Base-by-base conservation (phyloP, 306 rosid genomes). In the Malus orientalis region DNA sequence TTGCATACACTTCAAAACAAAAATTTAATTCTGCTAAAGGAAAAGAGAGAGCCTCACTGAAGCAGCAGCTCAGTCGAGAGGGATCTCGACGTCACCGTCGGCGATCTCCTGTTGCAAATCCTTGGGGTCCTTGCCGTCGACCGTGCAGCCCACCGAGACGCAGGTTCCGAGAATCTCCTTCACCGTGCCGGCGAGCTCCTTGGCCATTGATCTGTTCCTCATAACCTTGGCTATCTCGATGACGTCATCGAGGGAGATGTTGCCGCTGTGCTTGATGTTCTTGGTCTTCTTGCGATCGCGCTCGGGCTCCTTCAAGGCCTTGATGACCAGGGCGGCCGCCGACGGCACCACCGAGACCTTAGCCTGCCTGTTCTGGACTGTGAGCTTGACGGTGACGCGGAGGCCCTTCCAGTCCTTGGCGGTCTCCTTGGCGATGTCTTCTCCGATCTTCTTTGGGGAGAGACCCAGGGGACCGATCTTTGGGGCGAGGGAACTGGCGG, bases 331-430 rank as follows among this genome's bases (percentile, higher is more conserved):
- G 1, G 98, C 98, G 0, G 98, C 98, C 5, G 98, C 98, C 0
- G 98, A 93, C 0, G 98, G 98, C 12, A 93, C 98, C 8, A 93
- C 98, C 0, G 96, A 58, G 9, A 93, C 97, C 81, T 93, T 91
- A 0, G 98, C 98, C 84, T 91, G 96, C 64, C 98, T 97, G 67
- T 93, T 91, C 86, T 93, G 98, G 3, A 93, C 98, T 2, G 98
- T 93, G 23, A 93, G 96, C 83, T 93, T 91, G 20, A 93, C 98
- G 9, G 98, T 93, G 2, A 93, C 98, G 0, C 98, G 75, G 3
- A 93, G 87, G 0, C 98, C 98, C 88, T 93, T 93, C 98, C 98
- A 93, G 78, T 93, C 98, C 84, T 93, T 93, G 0, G 98, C 98
- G 0, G 98, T 93, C 71, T 93, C 98, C 79, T 93, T 93, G 4